phyloP scores from a whole-genome alignment of 495 filamentous ascomycete species.

The Trichoderma orchidacearum region DNA sequence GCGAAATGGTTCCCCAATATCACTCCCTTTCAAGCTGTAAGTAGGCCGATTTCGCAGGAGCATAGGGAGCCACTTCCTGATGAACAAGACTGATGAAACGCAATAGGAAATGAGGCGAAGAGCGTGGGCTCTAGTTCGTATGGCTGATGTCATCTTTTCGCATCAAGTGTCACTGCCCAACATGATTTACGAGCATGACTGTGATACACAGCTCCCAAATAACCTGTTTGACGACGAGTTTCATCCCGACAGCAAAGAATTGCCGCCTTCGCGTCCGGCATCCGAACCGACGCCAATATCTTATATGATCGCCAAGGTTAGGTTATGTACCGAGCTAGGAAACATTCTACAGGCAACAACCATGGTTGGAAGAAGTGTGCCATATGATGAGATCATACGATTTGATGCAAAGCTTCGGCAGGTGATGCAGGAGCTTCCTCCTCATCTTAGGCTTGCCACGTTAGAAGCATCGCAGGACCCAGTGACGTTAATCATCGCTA shows the following conservation, averaged over 20 bases:
- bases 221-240: constrained; percentile 96
- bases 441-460: constrained; percentile 53
- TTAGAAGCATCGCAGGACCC: constrained; percentile 64
- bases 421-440: constrained; percentile 49
- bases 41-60: constrained; percentile 5
- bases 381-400: constrained; percentile 71
- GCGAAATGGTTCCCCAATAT: constrained; percentile 72
- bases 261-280: constrained; percentile 62
- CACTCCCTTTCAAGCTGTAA: constrained; percentile 63
- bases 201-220: constrained; percentile 71
- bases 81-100: neutral
- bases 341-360: constrained; percentile 37
- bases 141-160: constrained; percentile 75
- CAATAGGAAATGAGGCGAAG: constrained; percentile 70
- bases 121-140: constrained; percentile 75
- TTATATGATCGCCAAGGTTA: constrained; percentile 75
- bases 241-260: constrained; percentile 55
- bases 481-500: constrained; percentile 64
- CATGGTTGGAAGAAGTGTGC: constrained; percentile 31
- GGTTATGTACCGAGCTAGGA: constrained; percentile 43
- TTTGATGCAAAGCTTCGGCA: constrained; percentile 63
- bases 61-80: neutral
- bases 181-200: constrained; percentile 73
- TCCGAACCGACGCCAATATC: constrained; percentile 75
- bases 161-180: constrained; percentile 78